A percentile compares a stretch with the other conserved stretches of the same genome.
These are phyloP conservation scores for Vaccinium corymbosum DNA, from an alignment of 148 eudicot species.

Conservation along the genomic window DNA sequence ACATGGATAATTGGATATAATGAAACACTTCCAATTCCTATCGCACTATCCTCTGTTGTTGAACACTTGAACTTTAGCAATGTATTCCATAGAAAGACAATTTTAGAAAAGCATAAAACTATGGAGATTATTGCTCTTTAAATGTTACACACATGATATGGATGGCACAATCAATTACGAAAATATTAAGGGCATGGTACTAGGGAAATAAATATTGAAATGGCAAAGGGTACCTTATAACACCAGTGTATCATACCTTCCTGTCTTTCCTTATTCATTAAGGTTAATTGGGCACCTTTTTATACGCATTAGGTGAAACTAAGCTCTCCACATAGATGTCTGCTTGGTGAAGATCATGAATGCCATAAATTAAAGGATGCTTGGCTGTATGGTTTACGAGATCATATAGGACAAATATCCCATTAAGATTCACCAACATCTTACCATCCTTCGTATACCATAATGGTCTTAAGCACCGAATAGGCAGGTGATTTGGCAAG, in stretches of 20 bases:
- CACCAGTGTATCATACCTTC: neutral
- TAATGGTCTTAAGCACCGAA: neutral
- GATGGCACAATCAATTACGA: neutral
- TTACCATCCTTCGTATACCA: neutral
- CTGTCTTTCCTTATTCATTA: neutral
- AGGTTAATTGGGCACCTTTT: neutral
- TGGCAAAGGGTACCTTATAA: neutral
- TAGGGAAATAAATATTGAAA: neutral
- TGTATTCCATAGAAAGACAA: neutral
- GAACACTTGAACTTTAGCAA: conserved; percentile 11
- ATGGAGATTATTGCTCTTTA: neutral
- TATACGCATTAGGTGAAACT: neutral
- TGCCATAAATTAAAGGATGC: neutral
- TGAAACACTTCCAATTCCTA: neutral
- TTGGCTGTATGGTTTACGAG: neutral
- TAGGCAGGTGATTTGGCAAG: neutral
- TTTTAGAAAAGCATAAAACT: neutral
- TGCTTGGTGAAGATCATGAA: neutral
- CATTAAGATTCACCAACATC: neutral
- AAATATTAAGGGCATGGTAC: neutral
- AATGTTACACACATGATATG: neutral
- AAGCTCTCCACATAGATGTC: conserved; percentile 2
- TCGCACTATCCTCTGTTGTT: neutral
- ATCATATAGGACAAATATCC: neutral
- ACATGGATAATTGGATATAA: neutral